Evolutionary conservation across 2,329 filamentous ascomycete genomes (phyloP), one percentile per base, ranked within the genome.

Genomic region (Phyllachora maydis): DNA sequence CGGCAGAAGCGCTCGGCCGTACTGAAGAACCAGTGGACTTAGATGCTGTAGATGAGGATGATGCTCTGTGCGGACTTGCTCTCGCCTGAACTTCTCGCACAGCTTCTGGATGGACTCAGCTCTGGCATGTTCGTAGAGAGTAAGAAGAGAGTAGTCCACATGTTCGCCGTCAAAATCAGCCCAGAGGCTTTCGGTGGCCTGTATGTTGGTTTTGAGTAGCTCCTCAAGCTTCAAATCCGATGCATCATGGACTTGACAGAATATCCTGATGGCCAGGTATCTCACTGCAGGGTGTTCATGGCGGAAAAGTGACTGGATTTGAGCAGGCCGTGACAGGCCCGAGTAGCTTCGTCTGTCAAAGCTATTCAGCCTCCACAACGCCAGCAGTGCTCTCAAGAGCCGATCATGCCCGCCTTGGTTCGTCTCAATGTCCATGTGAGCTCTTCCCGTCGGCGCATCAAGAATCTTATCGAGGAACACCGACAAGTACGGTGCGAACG

Each of bases 241-340:
- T 15, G 76, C 76, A 37, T 69, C 68, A 35, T 90, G 65, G 27
- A 81, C 66, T 31, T 79, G 57, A 39, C 74, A 82, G 33, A 92
- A 76, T 28, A 83, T 66, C 32, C 81, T 67, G 26, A 91, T 62
- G 9, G 82, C 74, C 30, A 95, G 56, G 45, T 83, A 92, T 46
- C 76, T 67, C 23, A 91, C 63, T 10, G 63, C 50, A 28, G 48
- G 52, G 33, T 60, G 56, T 22, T 47, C 38, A 41, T 73, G 63
- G 24, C 55, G 51, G 35, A 92, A 74, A 8, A 90, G 52, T 15
- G 48, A 47, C 46, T 82, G 70, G 20, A 92, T 56, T 31, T 65
- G 62, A 22, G 66, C 59, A 1, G 74, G 68, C 9, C 22, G 32
- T 12, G 17, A 65, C 35, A 68, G 54, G 28, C 50, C 52, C 7